Conservation (phyloP, 352 stramenopile species). For the Peronospora belbahrii region DNA sequence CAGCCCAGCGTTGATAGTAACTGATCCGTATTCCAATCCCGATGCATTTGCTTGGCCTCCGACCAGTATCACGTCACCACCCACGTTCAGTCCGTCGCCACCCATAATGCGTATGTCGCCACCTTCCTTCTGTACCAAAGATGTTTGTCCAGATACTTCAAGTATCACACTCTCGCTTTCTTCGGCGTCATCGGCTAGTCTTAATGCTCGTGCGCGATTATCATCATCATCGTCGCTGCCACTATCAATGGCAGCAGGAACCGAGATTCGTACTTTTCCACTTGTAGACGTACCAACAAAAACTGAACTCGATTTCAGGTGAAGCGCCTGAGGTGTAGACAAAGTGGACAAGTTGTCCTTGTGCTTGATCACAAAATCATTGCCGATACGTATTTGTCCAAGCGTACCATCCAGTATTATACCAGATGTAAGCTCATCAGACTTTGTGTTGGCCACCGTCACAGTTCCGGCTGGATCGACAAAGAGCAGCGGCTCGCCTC, state of each 20-base stretch:
- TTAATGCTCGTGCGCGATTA: constrained; percentile 9
- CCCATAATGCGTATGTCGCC: constrained; percentile 49
- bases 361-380: constrained; percentile 33
- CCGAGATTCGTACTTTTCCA: constrained; percentile 22
- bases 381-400: constrained; percentile 34
- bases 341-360: constrained; percentile 40
- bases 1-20: constrained; percentile 53
- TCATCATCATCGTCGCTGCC: constrained; percentile 1
- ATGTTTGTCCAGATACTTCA: constrained; percentile 49
- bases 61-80: constrained; percentile 41
- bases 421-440: constrained; percentile 38
- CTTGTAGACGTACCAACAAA: constrained; percentile 12
- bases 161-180: constrained; percentile 30
- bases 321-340: constrained; percentile 30
- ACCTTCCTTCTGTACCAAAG: constrained; percentile 32
- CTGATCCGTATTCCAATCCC: constrained; percentile 28
- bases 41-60: constrained; percentile 31
- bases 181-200: neutral
- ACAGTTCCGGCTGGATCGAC: constrained; percentile 50
- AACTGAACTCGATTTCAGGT: constrained; percentile 41
- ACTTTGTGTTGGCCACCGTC: constrained; percentile 34
- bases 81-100: constrained; percentile 34
- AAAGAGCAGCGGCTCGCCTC: constrained; percentile 47
- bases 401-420: constrained; percentile 41
- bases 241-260: constrained; percentile 4